phyloP scores from a whole-genome alignment of 179 eudicot species.

The Heliamphora pulchella region DNA sequence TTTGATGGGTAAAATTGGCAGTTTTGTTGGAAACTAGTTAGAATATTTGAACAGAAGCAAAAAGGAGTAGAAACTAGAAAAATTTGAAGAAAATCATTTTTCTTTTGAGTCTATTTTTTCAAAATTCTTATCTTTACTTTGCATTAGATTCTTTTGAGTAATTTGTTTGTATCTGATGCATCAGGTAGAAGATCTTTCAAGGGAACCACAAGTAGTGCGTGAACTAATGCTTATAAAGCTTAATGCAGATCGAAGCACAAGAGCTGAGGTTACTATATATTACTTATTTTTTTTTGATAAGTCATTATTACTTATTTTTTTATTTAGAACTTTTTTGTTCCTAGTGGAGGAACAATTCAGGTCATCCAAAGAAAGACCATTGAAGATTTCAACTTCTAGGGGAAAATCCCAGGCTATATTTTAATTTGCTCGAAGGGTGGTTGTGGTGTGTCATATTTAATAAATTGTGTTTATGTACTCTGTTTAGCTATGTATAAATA shows the following conservation, averaged over 20 bases:
- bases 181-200: constrained; percentile 89
- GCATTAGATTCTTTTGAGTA: neutral
- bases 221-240: constrained; percentile 88
- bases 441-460: neutral
- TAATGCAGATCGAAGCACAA: constrained; percentile 48
- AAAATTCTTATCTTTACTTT: neutral
- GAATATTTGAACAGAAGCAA: no score
- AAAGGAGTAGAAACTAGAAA: no score
- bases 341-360: neutral
- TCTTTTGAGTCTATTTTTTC: no score
- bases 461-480: neutral
- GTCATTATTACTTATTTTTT: neutral
- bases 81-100: no score
- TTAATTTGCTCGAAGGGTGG: neutral
- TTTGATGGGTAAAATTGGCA: no score
- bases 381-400: neutral
- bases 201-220: constrained; percentile 84
- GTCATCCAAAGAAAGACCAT: neutral
- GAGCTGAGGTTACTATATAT: constrained; percentile 47
- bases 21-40: no score
- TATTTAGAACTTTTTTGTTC: neutral
- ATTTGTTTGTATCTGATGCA: constrained; percentile 1
- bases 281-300: neutral
- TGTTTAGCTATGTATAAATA: neutral
- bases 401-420: neutral